Conservation (phyloP, 176 grass and related monocot genomes). For the Bolboschoenus planiculmis region DNA sequence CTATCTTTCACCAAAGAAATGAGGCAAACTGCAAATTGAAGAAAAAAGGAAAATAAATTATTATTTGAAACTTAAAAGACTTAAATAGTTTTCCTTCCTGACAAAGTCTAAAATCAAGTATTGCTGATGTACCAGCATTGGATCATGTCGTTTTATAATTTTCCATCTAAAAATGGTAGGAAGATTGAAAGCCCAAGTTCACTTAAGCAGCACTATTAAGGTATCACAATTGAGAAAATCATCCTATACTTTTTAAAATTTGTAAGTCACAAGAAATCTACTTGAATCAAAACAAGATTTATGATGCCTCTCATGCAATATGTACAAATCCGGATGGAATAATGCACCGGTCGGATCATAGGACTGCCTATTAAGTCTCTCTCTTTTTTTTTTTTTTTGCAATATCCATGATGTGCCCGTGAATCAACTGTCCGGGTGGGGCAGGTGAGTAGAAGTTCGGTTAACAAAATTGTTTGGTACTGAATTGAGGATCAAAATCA, state of each 20-base stretch:
- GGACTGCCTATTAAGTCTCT: background rate
- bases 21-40: constrained; percentile 2
- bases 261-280: background rate
- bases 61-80: background rate
- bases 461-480: background rate
- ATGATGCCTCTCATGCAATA: background rate
- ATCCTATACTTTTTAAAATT: background rate
- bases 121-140: background rate
- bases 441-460: background rate
- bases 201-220: background rate
- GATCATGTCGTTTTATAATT: background rate
- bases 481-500: background rate
- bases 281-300: background rate
- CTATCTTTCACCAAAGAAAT: constrained; percentile 15
- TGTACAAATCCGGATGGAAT: background rate
- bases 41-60: background rate
- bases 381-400: background rate
- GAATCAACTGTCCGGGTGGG: background rate
- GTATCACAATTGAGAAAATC: background rate
- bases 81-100: background rate
- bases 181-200: background rate
- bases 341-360: background rate
- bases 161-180: background rate
- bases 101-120: background rate
- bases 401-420: background rate